Percentiles rank a stretch among this genome's conserved stretches.
Conservation (phyloP, 768 basidiomycete genomes). For the Phylloporus sp. region DNA sequence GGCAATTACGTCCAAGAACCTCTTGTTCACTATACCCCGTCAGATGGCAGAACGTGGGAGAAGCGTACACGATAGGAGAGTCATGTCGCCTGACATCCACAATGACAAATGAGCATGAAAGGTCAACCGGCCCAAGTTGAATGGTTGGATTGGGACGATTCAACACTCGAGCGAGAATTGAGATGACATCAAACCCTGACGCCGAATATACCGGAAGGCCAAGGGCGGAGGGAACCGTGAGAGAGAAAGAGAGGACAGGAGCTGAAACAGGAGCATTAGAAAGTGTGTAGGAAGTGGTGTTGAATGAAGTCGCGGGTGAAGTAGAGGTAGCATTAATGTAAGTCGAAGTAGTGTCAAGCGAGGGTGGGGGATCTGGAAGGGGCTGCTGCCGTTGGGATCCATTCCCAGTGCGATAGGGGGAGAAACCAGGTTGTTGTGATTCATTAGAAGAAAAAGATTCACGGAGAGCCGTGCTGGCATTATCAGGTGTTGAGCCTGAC, state of each 20-base stretch:
- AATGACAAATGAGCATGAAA: conserved; percentile 89
- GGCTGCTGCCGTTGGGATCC: conserved; percentile 6
- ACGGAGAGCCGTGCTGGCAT: background rate
- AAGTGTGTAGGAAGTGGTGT: conserved; percentile 1
- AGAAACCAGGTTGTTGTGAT: background rate
- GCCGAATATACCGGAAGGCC: conserved; percentile 74
- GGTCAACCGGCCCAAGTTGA: conserved; percentile 84
- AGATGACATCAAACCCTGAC: conserved; percentile 87
- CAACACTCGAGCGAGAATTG: conserved; percentile 74
- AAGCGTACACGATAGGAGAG: conserved; percentile 86
- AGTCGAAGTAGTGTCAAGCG: background rate
- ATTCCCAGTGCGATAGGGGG: background rate
- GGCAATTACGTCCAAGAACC: conserved; percentile 86
- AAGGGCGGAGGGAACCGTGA: conserved; percentile 31
- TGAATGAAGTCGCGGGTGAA: conserved; percentile 3
- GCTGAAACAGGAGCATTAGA: background rate
- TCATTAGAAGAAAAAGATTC: background rate
- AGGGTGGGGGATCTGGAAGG: conserved; percentile 3
- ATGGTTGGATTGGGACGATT: conserved; percentile 71
- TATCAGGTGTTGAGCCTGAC: background rate
- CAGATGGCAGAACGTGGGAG: conserved; percentile 73
- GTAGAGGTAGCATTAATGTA: conserved; percentile 3
- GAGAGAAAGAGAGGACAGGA: background rate
- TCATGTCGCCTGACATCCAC: conserved; percentile 81
- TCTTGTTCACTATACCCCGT: conserved; percentile 75